These are phyloP conservation scores for Saccharomyces hybrid DNA, from an alignment of 1,139 yeast species.

Conservation along the genomic window DNA sequence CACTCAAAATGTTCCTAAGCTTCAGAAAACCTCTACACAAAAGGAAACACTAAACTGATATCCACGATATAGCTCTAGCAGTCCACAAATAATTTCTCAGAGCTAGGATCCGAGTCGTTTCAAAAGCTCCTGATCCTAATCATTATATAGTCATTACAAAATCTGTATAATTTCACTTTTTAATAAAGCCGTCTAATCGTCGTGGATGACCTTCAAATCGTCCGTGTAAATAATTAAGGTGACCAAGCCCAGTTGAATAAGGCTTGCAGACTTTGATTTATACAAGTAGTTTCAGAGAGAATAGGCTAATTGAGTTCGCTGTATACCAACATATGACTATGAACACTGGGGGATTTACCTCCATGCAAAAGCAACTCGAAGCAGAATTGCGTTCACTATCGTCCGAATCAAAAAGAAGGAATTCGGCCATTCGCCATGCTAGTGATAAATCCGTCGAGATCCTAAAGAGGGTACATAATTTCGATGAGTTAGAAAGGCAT, in stretches of 20 bases:
- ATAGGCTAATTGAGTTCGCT: background rate
- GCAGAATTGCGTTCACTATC: slow-evolving; percentile 53
- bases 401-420: slow-evolving; percentile 64
- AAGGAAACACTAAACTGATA: background rate
- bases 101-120: background rate
- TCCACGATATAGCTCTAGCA: background rate
- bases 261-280: background rate
- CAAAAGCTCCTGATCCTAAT: background rate
- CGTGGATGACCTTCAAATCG: background rate
- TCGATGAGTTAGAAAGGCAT: slow-evolving; percentile 30
- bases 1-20: background rate
- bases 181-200: background rate
- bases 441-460: slow-evolving; percentile 54
- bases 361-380: slow-evolving; percentile 40
- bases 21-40: background rate
- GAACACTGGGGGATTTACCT: slow-evolving; percentile 5
- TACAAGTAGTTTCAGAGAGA: background rate
- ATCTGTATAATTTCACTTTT: background rate
- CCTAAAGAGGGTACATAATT: slow-evolving; percentile 35
- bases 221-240: background rate
- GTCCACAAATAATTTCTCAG: background rate
- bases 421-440: slow-evolving; percentile 56
- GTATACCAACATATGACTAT: slow-evolving; percentile 16
- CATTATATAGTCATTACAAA: background rate
- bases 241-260: background rate